These are phyloP conservation scores for Apophysomyces sp. DNA, from an alignment of 371 early-diverging fungal species.

Conservation along the genomic window DNA sequence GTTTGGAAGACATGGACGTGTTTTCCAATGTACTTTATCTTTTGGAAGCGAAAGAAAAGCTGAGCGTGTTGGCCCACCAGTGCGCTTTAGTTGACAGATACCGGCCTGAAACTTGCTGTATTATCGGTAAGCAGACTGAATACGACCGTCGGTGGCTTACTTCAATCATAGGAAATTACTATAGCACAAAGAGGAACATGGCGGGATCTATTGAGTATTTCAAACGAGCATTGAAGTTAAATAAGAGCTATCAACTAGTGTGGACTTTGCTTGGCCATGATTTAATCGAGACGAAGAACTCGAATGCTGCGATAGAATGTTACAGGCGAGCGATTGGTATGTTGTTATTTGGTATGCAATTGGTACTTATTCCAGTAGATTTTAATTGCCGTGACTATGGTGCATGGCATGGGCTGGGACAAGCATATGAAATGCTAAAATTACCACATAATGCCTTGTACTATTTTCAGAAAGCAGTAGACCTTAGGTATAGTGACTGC, in stretches of 20 bases:
- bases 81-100: conserved; percentile 77
- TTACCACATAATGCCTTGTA: conserved; percentile 81
- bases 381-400: conserved; percentile 84
- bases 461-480: conserved; percentile 81
- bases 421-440: conserved; percentile 84
- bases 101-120: conserved; percentile 86
- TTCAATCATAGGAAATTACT: conserved; percentile 82
- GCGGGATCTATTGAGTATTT: conserved; percentile 89
- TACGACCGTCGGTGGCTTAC: not conserved
- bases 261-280: conserved; percentile 97
- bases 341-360: not conserved
- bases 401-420: conserved; percentile 94
- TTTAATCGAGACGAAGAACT: conserved; percentile 89
- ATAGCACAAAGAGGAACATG: conserved; percentile 74
- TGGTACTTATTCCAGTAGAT: conserved; percentile 41
- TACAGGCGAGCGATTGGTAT: conserved; percentile 82
- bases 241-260: conserved; percentile 74
- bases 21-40: conserved; percentile 92
- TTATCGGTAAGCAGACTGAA: conserved; percentile 57
- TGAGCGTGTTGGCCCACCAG: conserved; percentile 81
- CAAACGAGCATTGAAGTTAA: conserved; percentile 78
- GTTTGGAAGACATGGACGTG: conserved; percentile 85
- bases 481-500: conserved; percentile 50
- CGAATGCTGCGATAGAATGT: conserved; percentile 86
- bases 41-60: conserved; percentile 63